A percentile compares a stretch with the other conserved stretches of the same genome.
Conservation (phyloP, 2,329 filamentous ascomycete genomes). For the Aspergillus candidus region DNA sequence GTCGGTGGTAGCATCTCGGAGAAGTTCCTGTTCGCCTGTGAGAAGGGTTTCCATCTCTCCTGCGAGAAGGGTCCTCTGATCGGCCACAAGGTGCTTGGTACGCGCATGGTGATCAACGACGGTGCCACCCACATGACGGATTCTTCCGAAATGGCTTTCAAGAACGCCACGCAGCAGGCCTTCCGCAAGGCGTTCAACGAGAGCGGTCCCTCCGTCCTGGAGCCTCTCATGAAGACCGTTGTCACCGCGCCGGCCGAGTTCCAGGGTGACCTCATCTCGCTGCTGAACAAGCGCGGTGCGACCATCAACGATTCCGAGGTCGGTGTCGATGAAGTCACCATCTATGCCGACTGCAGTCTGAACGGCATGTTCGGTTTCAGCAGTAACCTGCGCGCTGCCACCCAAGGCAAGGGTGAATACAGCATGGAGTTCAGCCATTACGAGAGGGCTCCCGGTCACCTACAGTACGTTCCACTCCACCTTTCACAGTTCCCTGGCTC, state of each 20-base stretch:
- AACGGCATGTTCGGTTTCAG: constrained; percentile 99
- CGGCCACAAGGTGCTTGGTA: constrained; percentile 86
- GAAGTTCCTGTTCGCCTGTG: constrained; percentile 90
- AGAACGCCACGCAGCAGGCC: constrained; percentile 86
- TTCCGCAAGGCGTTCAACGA: constrained; percentile 90
- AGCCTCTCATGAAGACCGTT: constrained; percentile 97
- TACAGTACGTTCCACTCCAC: constrained; percentile 63
- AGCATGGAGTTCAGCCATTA: constrained; percentile 99
- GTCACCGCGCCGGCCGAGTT: constrained; percentile 96
- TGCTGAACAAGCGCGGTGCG: constrained; percentile 95
- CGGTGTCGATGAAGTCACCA: constrained; percentile 86
- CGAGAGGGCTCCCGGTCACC: constrained; percentile 72
- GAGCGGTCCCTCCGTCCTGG: constrained; percentile 75
- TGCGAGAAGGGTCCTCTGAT: constrained; percentile 85
- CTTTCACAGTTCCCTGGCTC: background rate
- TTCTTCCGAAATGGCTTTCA: constrained; percentile 95
- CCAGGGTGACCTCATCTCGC: constrained; percentile 88
- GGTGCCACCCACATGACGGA: constrained; percentile 97
- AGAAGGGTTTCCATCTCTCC: constrained; percentile 83
- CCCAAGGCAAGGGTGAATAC: constrained; percentile 97
- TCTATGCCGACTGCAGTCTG: constrained; percentile 84
- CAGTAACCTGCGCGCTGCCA: constrained; percentile 81
- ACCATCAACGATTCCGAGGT: constrained; percentile 95
- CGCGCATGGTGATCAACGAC: constrained; percentile 88
- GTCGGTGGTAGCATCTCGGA: constrained; percentile 87